Conservation (phyloP, 352 stramenopile genomes). For the Phytophthora tubulina region DNA sequence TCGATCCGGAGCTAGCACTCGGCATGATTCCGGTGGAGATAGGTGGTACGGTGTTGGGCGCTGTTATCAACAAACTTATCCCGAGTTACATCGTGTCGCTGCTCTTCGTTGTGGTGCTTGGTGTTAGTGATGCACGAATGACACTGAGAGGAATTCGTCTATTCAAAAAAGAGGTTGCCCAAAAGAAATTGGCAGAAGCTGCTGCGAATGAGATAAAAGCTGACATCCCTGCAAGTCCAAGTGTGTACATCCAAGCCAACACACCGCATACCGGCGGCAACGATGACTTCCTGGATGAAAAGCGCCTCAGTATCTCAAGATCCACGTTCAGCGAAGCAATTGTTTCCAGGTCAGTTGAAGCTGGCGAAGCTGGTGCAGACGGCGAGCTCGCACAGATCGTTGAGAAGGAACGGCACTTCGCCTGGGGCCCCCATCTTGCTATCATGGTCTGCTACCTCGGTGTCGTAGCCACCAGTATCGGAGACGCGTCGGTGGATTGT, state of each 20-base stretch:
- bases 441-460: constrained; percentile 52
- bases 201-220: constrained; percentile 1
- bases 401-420: constrained; percentile 40
- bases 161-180: constrained; percentile 42
- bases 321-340: no score
- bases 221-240: constrained; percentile 7
- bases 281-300: constrained; percentile 8
- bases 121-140: constrained; percentile 36
- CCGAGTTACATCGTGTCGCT: constrained; percentile 63
- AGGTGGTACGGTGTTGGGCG: constrained; percentile 56
- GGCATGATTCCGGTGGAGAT: constrained; percentile 69
- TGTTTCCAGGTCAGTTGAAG: no score
- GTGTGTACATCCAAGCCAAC: constrained; percentile 4
- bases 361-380: neutral
- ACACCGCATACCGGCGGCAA: constrained; percentile 5
- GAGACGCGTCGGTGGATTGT: constrained; percentile 38
- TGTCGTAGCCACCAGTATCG: constrained; percentile 41
- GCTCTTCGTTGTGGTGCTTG: constrained; percentile 54
- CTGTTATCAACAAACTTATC: constrained; percentile 63
- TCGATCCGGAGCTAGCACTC: constrained; percentile 59
- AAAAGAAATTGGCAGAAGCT: constrained; percentile 26
- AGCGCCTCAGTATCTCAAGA: constrained; percentile 1
- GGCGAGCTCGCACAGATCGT: constrained; percentile 21
- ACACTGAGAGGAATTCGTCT: constrained; percentile 18
- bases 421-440: constrained; percentile 43